Evolutionary conservation across 257 asterid genomes (phyloP).

Genomic region (Solanum peruvianum): DNA sequence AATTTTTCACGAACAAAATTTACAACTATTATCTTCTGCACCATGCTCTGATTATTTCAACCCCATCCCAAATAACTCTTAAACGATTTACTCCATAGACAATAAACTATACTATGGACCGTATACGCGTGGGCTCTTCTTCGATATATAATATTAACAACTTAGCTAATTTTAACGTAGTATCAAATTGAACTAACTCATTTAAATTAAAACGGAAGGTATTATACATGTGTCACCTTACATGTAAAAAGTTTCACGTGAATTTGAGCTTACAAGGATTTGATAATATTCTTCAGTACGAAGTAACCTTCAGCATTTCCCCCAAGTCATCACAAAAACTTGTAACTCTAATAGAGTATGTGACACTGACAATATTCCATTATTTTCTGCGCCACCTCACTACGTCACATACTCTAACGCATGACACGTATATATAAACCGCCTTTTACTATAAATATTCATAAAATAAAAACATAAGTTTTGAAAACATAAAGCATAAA

Average conservation of each 20-base stretch:
- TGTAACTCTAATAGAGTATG: background rate
- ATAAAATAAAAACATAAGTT: no score
- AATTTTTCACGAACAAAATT: no score
- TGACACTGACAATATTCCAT: background rate
- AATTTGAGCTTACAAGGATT: background rate
- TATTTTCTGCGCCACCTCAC: background rate
- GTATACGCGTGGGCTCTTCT: background rate
- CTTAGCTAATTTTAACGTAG: background rate
- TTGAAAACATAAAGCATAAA: background rate
- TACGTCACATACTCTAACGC: background rate
- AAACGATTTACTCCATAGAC: no score
- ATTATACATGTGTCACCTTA: background rate
- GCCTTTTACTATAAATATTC: background rate
- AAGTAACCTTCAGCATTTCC: background rate
- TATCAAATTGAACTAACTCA: no score
- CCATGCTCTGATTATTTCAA: no score
- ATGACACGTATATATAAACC: background rate
- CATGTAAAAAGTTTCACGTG: background rate
- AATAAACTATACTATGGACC: background rate
- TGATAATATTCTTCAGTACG: background rate
- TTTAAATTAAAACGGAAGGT: fast-evolving
- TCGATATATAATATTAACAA: background rate
- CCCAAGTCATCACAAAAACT: background rate
- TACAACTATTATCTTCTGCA: no score
- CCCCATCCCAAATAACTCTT: no score